These are phyloP conservation scores for Globisporangium lucens DNA, from an alignment of 352 stramenopile species.

Conservation along the genomic window DNA sequence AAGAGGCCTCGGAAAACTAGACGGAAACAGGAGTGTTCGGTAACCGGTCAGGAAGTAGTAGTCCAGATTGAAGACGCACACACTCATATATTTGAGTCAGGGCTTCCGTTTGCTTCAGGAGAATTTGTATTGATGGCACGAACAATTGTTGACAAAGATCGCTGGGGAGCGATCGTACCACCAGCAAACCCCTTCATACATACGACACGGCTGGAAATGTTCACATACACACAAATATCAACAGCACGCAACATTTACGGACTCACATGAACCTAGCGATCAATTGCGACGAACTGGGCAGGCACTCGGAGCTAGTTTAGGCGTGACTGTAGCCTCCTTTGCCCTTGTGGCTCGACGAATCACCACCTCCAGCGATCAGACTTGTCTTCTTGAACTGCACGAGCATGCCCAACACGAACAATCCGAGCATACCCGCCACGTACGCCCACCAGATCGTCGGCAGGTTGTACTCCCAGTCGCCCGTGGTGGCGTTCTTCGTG, in stretches of 20 bases:
- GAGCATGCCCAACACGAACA: conserved; percentile 39
- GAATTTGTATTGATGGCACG: too few species aligned
- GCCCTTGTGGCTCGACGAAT: not conserved
- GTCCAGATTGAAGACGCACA: too few species aligned
- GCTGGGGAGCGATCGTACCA: too few species aligned
- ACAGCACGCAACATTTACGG: not conserved
- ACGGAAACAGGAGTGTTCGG: too few species aligned
- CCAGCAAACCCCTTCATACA: too few species aligned
- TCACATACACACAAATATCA: too few species aligned
- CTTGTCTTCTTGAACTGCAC: conserved; percentile 58
- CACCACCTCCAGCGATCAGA: not conserved
- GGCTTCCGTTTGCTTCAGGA: too few species aligned
- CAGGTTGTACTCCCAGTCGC: conserved; percentile 45
- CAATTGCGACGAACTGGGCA: not conserved
- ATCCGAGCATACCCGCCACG: conserved; percentile 38
- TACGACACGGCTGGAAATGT: too few species aligned
- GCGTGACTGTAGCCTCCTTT: conserved; percentile 6
- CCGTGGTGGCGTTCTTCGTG: conserved; percentile 26
- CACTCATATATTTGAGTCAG: too few species aligned
- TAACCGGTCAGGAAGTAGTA: too few species aligned
- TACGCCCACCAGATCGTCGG: conserved; percentile 60
- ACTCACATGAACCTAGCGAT: not conserved
- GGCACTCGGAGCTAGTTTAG: not conserved
- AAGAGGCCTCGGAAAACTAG: too few species aligned
- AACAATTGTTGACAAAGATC: too few species aligned